Evolutionary conservation across 805 yeast genomes (phyloP), one percentile per base, ranked within the genome.

Genomic region (Schwanniomyces pseudopolymorphus): DNA sequence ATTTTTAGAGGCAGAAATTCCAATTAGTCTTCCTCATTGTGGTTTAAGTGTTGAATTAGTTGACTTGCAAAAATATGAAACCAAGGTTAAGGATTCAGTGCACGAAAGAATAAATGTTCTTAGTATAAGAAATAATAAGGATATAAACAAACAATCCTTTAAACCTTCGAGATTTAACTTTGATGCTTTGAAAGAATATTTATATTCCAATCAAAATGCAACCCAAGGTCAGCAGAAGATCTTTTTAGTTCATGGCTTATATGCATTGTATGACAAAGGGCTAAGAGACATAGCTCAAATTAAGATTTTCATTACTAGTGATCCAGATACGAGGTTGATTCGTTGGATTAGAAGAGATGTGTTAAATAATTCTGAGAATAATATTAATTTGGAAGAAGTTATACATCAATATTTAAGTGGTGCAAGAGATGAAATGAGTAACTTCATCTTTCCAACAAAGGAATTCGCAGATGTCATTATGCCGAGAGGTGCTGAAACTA

Each of bases 301-400:
- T 52, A 85, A 81, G 58, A 80, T 91, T 2, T 91, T 85, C 55
- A 74, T 91, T 13, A 94, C 88, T 53, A 79, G 89, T 50, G 97
- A 91, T 64, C 82, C 92, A 1, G 98, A 91, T 63, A 81, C 86
- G 4, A 69, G 97, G 45, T 69, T 91, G 35, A 83, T 89, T n/a
- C 78, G 96, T 52, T 81, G 94, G 86, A 84, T 88, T 40, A 69
- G 73, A 45, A 57, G 76, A 39, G 77, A 72, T 47, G 74, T 71
- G 4, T 43, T 64, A 13, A 40, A 49, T 13, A 48, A 42, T 14
- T 42, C 52, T 1, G 39, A 28, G 27, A 42, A 42, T 46, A 43
- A 49, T 1, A 51, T 46, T 7, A 42, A 51, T n/a, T 54, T 73
- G 36, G 75, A 77, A 47, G 42, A 55, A 2, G 68, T 79, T 39